Base-by-base conservation (phyloP, 129 eudicot genomes). In the Flaveria sonorensis region DNA sequence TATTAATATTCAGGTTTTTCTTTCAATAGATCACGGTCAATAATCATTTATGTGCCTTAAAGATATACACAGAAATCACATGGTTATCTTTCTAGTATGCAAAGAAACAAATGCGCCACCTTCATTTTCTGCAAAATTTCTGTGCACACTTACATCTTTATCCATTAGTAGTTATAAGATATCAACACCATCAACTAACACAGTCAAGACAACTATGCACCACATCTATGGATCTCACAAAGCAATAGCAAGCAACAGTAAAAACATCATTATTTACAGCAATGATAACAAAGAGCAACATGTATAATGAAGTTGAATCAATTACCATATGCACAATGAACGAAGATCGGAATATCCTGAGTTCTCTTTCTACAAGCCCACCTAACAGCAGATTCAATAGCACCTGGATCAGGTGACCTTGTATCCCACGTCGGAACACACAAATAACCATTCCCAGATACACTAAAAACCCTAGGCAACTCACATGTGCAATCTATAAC, bases 321-420 rank as follows among this genome's bases (percentile, higher is more conserved):
- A 15, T 61, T 92, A 92, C 98, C 98, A 86, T 92, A 92, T 28
- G 98, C 98, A 85, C 98, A 92, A 75, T 92, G 98, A 73, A 92
- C 14, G 51, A 92, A 88, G 15, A 92, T 75, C 0, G 93, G 98
- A 56, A 56, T 42, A 18, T 81, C 77, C 83, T 75, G 90, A 84
- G 81, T 83, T 48, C 90, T 88, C 88, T 89, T 92, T 69, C 93
- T 81, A 52, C 85, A 85, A 73, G 93, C 98, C 93, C 96, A 92
- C 64, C 77, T 71, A 24, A 92, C 92, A 28, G 98, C 96, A 28
- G 87, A 62, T 73, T 92, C 98, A 30, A 89, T 92, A 30, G 85
- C 92, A 36, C 84, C 85, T 3, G 98, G 92, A 76, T 89, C 85
- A 71, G 93, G 96, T 12, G 98, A 73, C 75, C 98, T 76, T 0